phyloP scores from a whole-genome alignment of 2,329 filamentous ascomycete genomes.

The Boeremia exigua region DNA sequence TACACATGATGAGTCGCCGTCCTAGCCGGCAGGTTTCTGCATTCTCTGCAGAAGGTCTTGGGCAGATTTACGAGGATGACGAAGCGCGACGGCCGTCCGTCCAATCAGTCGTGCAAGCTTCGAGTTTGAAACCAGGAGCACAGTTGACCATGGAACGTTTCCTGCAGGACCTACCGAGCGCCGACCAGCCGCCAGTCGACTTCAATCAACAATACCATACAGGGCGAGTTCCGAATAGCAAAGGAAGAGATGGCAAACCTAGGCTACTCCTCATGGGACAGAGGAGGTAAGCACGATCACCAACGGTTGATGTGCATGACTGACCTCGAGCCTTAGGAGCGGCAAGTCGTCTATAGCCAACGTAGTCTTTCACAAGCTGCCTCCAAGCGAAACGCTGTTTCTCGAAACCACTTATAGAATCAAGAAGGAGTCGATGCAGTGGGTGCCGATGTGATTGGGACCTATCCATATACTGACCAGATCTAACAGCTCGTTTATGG shows the following conservation, averaged over 20 bases:
- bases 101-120: conserved; percentile 25
- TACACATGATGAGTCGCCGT: conserved; percentile 21
- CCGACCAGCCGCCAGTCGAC: conserved; percentile 48
- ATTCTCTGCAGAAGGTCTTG: conserved; percentile 15
- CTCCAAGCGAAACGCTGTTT: conserved; percentile 93
- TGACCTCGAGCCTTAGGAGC: conserved; percentile 65
- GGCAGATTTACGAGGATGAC: conserved; percentile 12
- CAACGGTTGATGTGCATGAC: not conserved
- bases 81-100: conserved; percentile 26
- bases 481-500: conserved; percentile 85
- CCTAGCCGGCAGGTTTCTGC: conserved; percentile 15
- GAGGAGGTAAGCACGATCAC: conserved; percentile 69
- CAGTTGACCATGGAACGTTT: conserved; percentile 53
- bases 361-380: conserved; percentile 98
- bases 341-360: conserved; percentile 98
- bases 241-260: conserved; percentile 71
- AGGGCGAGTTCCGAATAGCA: conserved; percentile 54
- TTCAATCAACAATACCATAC: conserved; percentile 50
- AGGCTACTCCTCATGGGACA: conserved; percentile 93
- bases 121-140: conserved; percentile 46
- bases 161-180: conserved; percentile 51
- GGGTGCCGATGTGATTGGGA: conserved; percentile 44
- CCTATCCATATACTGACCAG: conserved; percentile 5
- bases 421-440: conserved; percentile 96
- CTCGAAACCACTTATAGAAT: conserved; percentile 93